A percentile compares a stretch with the other conserved stretches of the same genome.
phyloP scores from a whole-genome alignment of 495 filamentous ascomycete genomes.

The Jackrogersella minutella region DNA sequence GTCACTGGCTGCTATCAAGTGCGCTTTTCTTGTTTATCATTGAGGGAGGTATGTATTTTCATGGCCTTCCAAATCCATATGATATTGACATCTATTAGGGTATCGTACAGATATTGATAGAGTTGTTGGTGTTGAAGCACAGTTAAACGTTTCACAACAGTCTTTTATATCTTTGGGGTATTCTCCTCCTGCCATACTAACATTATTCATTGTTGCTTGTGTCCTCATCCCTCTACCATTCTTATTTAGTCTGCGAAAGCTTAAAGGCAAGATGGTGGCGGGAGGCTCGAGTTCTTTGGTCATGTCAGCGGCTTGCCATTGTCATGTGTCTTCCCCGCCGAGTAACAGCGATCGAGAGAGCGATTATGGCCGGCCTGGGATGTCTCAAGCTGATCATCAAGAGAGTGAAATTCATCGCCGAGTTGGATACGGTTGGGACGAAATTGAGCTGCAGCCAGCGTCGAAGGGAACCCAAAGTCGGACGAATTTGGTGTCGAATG shows the following conservation, averaged over 20 bases:
- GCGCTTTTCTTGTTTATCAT: slow-evolving; percentile 11
- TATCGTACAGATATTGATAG: background rate
- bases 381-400: background rate
- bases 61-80: background rate
- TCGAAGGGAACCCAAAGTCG: background rate
- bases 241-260: slow-evolving; percentile 6
- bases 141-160: background rate
- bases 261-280: slow-evolving; percentile 7
- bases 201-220: slow-evolving; percentile 1
- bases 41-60: background rate
- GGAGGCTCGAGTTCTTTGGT: slow-evolving; percentile 14
- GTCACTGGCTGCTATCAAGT: slow-evolving; percentile 39
- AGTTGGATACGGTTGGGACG: background rate
- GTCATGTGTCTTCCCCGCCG: background rate
- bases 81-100: background rate
- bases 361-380: too few species aligned
- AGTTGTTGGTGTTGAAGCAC: background rate
- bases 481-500: background rate
- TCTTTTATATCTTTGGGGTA: background rate
- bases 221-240: slow-evolving; percentile 1
- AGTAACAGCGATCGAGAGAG: background rate
- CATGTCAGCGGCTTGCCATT: slow-evolving; percentile 13
- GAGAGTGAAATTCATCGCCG: background rate
- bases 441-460: background rate
- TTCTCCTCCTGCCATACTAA: background rate